Conservation (phyloP, 345 rosid species). For the Firmiana major region DNA sequence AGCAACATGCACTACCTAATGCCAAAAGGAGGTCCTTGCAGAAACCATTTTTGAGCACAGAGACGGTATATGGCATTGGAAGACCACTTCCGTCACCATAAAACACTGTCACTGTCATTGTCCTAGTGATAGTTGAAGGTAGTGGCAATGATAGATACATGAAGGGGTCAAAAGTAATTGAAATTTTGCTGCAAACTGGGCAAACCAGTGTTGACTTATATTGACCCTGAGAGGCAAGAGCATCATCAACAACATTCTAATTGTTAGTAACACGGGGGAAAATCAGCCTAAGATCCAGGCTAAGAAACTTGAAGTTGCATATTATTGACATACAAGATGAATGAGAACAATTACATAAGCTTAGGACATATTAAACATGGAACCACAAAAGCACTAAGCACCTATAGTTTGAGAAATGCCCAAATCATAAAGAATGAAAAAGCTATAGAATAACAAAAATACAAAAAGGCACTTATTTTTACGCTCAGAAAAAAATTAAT, state of each 20-base stretch:
- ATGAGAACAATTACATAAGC: neutral
- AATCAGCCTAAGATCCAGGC: neutral
- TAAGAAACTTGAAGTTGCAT: neutral
- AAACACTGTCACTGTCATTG: slow-evolving; percentile 83
- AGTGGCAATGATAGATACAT: slow-evolving; percentile 93
- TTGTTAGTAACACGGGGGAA: slow-evolving; percentile 3
- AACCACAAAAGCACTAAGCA: neutral
- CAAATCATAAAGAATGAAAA: neutral
- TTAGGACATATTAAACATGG: neutral
- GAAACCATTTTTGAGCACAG: slow-evolving; percentile 67
- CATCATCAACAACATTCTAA: slow-evolving; percentile 15
- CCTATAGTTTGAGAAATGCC: neutral
- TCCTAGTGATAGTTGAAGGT: slow-evolving; percentile 72
- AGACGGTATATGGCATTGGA: slow-evolving; percentile 73
- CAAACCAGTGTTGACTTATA: slow-evolving; percentile 93
- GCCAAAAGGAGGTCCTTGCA: slow-evolving; percentile 73
- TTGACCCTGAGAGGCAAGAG: slow-evolving; percentile 69
- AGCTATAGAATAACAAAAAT: neutral
- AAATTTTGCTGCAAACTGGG: slow-evolving; percentile 77
- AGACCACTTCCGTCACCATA: slow-evolving; percentile 67
- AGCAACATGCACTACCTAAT: slow-evolving; percentile 68
- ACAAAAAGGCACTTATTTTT: neutral
- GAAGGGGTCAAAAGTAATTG: slow-evolving; percentile 92
- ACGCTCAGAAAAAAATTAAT: neutral
- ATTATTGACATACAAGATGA: slow-evolving; percentile 1